Percentiles rank a stretch among this genome's conserved stretches.
Evolutionary conservation across 2,329 filamentous ascomycete genomes (phyloP).

Genomic region (Phoma sp.): DNA sequence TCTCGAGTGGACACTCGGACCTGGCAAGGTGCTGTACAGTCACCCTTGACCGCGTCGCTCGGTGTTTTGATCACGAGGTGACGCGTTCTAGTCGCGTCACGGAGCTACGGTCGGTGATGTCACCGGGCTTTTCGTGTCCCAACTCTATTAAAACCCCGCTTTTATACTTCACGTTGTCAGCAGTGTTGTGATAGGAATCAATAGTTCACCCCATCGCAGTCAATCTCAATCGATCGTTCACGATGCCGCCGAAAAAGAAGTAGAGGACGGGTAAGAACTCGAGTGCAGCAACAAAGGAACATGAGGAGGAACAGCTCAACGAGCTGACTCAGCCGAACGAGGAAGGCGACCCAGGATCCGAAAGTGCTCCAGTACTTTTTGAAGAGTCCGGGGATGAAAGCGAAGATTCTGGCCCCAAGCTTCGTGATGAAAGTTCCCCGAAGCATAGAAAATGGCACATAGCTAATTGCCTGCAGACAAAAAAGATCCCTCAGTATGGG

Average conservation of each 20-base stretch:
- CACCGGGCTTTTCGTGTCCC: background rate
- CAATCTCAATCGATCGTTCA: background rate
- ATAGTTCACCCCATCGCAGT: background rate
- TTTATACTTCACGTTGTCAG: background rate
- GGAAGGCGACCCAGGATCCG: background rate
- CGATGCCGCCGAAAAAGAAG: conserved; percentile 5
- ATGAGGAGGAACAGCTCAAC: background rate
- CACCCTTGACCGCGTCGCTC: no score
- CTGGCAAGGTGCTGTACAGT: no score
- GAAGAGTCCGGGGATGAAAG: background rate
- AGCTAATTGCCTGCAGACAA: background rate
- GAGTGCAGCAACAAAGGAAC: background rate
- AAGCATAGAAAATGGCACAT: no score
- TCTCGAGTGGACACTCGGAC: no score
- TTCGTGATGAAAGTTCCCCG: background rate
- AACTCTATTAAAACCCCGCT: background rate
- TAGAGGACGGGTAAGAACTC: background rate
- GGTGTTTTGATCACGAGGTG: no score
- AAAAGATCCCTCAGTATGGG: conserved; percentile 3
- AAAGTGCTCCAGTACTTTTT: background rate
- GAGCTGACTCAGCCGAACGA: background rate
- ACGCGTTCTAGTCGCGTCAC: no score
- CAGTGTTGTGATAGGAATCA: background rate
- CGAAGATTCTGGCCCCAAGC: background rate
- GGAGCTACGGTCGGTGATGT: background rate